phyloP scores from a whole-genome alignment of 140 eudicot genomes.

The Flaveria floridana region DNA sequence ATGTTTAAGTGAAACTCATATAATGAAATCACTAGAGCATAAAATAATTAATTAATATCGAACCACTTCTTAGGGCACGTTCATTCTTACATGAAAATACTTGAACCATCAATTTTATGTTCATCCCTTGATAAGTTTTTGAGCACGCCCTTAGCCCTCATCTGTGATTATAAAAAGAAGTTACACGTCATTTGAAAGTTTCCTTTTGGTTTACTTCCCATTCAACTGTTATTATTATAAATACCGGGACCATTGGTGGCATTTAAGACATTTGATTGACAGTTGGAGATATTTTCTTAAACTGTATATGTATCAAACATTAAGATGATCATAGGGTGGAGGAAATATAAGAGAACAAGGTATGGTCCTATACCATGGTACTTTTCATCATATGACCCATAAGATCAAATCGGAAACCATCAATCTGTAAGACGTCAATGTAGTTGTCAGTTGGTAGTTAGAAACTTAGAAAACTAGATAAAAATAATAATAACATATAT shows the following conservation, averaged over 20 bases:
- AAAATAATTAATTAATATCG: neutral
- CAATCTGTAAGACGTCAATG: conserved; percentile 66
- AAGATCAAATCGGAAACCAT: conserved; percentile 98
- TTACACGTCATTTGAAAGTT: neutral
- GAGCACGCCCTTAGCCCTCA: conserved; percentile 65
- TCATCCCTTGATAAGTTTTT: conserved; percentile 48
- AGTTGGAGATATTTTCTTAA: neutral
- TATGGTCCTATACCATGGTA: conserved; percentile 64
- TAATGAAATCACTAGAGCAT: conserved; percentile 8
- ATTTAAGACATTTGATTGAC: conserved; percentile 15
- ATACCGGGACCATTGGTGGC: neutral
- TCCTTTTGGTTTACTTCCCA: neutral
- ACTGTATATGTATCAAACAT: neutral
- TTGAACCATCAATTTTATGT: conserved; percentile 74
- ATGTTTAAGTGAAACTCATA: neutral
- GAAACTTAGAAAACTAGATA: neutral
- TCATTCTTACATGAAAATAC: conserved; percentile 66
- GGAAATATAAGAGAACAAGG: neutral
- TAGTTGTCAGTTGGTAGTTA: conserved; percentile 14
- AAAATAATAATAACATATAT: neutral
- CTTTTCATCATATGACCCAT: conserved; percentile 98
- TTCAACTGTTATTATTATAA: neutral
- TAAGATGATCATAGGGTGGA: neutral
- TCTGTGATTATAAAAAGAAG: conserved; percentile 38
- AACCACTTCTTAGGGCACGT: neutral